Evolutionary conservation across 2,329 filamentous ascomycete species (phyloP), one percentile per base, ranked within the genome.

Genomic region (Pseudodiploospora longispora): DNA sequence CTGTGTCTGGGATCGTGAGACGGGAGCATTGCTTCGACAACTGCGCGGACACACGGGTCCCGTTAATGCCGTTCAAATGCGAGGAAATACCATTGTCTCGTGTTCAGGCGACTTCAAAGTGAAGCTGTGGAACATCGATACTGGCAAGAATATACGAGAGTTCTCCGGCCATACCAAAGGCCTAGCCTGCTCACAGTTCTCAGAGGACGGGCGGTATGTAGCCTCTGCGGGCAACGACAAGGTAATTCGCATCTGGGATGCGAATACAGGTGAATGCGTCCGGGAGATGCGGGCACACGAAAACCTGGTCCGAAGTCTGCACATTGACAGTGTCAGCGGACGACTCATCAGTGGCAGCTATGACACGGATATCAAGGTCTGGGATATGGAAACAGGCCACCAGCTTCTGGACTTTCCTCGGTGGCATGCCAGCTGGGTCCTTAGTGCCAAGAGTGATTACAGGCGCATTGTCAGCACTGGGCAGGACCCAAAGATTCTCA

Each of bases 351-450:
- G 87, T 53, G 93, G 88, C 12, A 93, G 85, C 60, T 98, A 98
- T 63, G 93, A 98, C 61, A 87, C 87, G 55, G 90, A 91, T 56
- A 90, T 98, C 61, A 95, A 94, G 61, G 88, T 97, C 1, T 96
- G 89, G 65, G 86, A 96, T 61, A 85, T 93, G 67, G 80, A 83
- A 51, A 84, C 83, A 3, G 91, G 90, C 31, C 71, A 82, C 38
- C 75, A 88, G 53, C 76, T 91, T 48, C 78, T 94, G 50, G 83
- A 89, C 55, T 91, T 96, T 57, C 86, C 89, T n/a, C 82, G 86
- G 53, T 97, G 90, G 89, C 95, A 95, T 47, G 84, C 85, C 8
- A 95, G 88, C 65, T 98, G 93, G 93, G 94, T 98, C 58, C 70
- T 98, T 47, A 90, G 87, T 51, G 93, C 93, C 41, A 96, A 96